Evolutionary conservation across 495 filamentous ascomycete genomes (phyloP).

Genomic region (Aspergillus asperescens): DNA sequence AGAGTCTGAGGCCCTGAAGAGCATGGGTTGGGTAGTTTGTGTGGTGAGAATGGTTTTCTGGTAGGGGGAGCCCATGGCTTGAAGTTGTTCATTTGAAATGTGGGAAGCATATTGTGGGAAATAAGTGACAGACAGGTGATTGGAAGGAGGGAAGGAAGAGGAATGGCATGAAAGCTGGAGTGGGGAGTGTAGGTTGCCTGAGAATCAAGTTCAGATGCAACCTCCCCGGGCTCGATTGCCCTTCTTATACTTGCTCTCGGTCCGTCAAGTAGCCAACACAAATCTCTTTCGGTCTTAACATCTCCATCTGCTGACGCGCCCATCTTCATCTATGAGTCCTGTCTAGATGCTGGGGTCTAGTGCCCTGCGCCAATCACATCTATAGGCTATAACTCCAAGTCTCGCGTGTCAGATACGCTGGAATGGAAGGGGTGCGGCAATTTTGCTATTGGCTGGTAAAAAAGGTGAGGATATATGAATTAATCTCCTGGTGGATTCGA

Average conservation of each 20-base stretch:
- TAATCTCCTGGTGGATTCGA: neutral
- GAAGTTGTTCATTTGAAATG: conserved; percentile 7
- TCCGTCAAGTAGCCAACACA: conserved; percentile 1
- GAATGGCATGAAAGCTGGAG: neutral
- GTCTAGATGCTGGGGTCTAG: neutral
- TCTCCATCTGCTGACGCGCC: conserved; percentile 3
- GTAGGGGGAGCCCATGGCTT: conserved; percentile 3
- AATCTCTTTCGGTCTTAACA: neutral
- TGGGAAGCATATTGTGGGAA: conserved; percentile 7
- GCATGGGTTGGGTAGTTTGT: neutral
- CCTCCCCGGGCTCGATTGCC: neutral
- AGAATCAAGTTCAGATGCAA: conserved; percentile 2
- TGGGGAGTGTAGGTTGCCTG: neutral
- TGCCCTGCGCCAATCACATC: neutral
- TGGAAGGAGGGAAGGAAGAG: neutral
- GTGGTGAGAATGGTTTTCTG: neutral
- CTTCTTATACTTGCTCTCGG: neutral
- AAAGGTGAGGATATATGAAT: neutral
- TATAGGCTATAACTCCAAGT: neutral
- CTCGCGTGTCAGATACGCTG: neutral
- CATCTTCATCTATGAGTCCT: neutral
- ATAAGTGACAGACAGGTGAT: neutral
- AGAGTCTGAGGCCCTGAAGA: neutral
- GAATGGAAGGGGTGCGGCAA: neutral
- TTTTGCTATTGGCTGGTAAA: conserved; percentile 4